Conservation (phyloP, 495 filamentous ascomycete species). For the Penicillium argentinense region DNA sequence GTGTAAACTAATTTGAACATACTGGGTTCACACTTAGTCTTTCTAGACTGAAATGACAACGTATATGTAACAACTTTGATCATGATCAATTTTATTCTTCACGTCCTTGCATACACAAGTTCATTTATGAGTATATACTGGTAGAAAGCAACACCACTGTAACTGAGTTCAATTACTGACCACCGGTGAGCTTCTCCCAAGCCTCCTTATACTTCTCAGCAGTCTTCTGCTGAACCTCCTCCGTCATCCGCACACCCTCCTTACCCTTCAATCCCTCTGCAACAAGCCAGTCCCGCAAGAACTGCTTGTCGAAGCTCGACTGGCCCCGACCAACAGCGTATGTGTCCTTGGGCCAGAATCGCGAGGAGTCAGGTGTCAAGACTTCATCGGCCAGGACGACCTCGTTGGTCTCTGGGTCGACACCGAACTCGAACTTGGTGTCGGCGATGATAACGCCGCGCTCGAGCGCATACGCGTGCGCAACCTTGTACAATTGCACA, state of each 20-base stretch:
- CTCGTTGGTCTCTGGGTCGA: slow-evolving; percentile 72
- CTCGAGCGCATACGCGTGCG: slow-evolving; percentile 69
- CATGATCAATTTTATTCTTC: slow-evolving; percentile 5
- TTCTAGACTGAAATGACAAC: background rate
- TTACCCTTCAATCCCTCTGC: slow-evolving; percentile 68
- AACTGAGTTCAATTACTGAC: slow-evolving; percentile 15
- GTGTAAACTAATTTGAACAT: slow-evolving; percentile 12
- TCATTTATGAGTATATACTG: too few species aligned
- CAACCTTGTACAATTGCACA: slow-evolving; percentile 70
- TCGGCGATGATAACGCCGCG: slow-evolving; percentile 90
- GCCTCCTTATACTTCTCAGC: slow-evolving; percentile 66
- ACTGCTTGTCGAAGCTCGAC: slow-evolving; percentile 91
- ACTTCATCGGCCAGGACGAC: slow-evolving; percentile 91
- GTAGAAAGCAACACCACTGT: background rate
- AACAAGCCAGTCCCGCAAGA: slow-evolving; percentile 82
- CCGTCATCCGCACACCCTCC: slow-evolving; percentile 64
- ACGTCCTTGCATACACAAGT: background rate
- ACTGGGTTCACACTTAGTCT: background rate
- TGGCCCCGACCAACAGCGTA: slow-evolving; percentile 76
- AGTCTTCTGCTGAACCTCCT: slow-evolving; percentile 63
- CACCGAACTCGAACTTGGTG: slow-evolving; percentile 80
- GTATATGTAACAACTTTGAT: slow-evolving; percentile 8
- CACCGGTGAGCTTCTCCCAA: slow-evolving; percentile 68
- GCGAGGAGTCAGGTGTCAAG: slow-evolving; percentile 79
- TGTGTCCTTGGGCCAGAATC: slow-evolving; percentile 80